Percentiles rank a stretch among this genome's conserved stretches.
These are phyloP conservation scores for Silene vulgaris DNA, from an alignment of 179 eudicot species.

Conservation along the genomic window DNA sequence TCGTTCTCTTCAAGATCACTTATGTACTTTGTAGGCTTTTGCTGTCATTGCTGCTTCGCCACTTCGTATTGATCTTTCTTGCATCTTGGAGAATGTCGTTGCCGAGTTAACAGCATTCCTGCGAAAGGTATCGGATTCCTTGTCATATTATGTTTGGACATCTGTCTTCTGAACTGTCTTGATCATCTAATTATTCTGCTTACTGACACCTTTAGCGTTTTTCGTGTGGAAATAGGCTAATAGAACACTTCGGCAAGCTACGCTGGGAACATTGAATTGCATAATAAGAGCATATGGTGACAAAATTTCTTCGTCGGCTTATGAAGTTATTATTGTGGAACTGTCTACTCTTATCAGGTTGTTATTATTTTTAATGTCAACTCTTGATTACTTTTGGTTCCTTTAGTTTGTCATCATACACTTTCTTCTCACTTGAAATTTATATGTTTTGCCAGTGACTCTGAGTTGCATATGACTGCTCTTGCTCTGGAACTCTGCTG, in stretches of 20 bases:
- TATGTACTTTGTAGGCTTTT: conserved; percentile 58
- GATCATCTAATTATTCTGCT: neutral
- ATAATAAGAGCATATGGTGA: conserved; percentile 87
- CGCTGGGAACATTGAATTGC: conserved; percentile 86
- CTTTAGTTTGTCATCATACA: neutral
- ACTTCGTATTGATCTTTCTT: conserved; percentile 66
- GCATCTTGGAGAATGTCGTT: conserved; percentile 80
- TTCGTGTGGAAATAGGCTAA: conserved; percentile 59
- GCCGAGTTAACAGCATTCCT: conserved; percentile 85
- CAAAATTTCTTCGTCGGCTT: conserved; percentile 80
- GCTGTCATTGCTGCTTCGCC: conserved; percentile 91
- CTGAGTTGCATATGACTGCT: conserved; percentile 98
- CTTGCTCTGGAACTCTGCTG: conserved; percentile 92
- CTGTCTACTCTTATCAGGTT: conserved; percentile 89
- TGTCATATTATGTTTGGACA: neutral
- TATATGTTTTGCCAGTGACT: conserved; percentile 53
- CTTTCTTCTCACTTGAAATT: conserved; percentile 14
- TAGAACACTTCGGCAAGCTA: conserved; percentile 87
- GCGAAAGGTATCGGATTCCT: conserved; percentile 56
- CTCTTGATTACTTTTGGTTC: neutral
- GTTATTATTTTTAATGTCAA: conserved; percentile 4
- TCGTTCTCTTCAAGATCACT: neutral
- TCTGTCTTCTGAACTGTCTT: conserved; percentile 10
- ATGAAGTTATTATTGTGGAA: conserved; percentile 89
- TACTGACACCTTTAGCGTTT: conserved; percentile 19